A percentile compares a stretch with the other conserved stretches of the same genome.
Evolutionary conservation across 257 asterid species (phyloP).

Genomic region (Solanum arcanum): DNA sequence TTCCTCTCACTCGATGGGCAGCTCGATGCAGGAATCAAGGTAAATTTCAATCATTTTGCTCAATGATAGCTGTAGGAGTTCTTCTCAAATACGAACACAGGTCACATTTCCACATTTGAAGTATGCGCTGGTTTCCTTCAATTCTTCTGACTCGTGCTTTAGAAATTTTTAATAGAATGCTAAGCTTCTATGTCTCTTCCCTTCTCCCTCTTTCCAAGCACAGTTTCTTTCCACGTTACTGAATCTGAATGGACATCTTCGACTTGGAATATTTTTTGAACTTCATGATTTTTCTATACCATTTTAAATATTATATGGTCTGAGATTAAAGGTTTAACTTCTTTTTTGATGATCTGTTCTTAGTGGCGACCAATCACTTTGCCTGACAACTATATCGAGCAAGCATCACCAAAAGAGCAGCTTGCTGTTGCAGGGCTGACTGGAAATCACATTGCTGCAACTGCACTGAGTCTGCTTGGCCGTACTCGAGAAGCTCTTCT

Average conservation of each 20-base stretch:
- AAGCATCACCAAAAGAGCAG: conserved; percentile 50
- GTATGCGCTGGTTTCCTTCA: neutral
- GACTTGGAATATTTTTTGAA: neutral
- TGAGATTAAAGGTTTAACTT: neutral
- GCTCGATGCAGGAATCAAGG: conserved; percentile 79
- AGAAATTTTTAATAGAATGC: neutral
- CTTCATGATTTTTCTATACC: neutral
- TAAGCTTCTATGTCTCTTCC: neutral
- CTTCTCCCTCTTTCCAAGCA: neutral
- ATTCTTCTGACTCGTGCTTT: neutral
- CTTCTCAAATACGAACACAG: neutral
- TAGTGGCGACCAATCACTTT: conserved; percentile 91
- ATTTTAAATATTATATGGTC: neutral
- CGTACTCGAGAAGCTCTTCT: conserved; percentile 79
- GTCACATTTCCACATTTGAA: neutral
- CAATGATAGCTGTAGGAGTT: neutral
- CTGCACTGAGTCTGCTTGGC: conserved; percentile 75
- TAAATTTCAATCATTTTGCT: conserved; percentile 5
- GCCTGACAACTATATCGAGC: conserved; percentile 75
- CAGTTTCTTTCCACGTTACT: neutral
- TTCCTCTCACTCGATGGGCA: conserved; percentile 71
- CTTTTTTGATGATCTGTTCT: neutral
- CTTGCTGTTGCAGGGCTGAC: conserved; percentile 61
- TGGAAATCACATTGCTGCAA: conserved; percentile 86
- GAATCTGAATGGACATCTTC: neutral